A percentile compares a stretch with the other conserved stretches of the same genome.
phyloP scores from a whole-genome alignment of 1,284 basidiomycete species.

The Boletellus sp. region DNA sequence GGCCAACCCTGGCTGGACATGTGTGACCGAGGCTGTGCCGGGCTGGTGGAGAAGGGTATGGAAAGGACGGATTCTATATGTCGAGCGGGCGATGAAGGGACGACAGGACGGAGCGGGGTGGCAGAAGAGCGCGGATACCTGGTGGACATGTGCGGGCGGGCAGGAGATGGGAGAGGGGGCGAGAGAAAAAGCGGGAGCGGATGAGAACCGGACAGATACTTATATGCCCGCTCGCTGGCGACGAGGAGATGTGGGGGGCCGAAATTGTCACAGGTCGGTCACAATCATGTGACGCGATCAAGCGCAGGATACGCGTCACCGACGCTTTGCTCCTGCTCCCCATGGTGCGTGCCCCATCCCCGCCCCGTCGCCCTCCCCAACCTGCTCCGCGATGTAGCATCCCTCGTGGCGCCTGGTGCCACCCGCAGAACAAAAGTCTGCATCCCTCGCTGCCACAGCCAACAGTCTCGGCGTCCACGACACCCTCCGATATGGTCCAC shows the following conservation, averaged over 20 bases:
- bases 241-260: slow-evolving; percentile 12
- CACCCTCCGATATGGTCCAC: slow-evolving; percentile 70
- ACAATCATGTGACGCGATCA: slow-evolving; percentile 23
- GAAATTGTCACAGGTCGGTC: slow-evolving; percentile 26
- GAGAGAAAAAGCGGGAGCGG: not conserved
- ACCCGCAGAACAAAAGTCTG: slow-evolving; percentile 49
- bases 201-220: slow-evolving; percentile 6
- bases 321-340: slow-evolving; percentile 16
- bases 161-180: not conserved
- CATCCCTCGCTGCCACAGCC: slow-evolving; percentile 64
- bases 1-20: slow-evolving; percentile 30
- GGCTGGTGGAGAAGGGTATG: slow-evolving; percentile 49
- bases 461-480: slow-evolving; percentile 78
- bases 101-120: slow-evolving; percentile 52
- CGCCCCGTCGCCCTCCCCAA: not conserved
- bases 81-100: slow-evolving; percentile 46
- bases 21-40: slow-evolving; percentile 36
- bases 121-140: slow-evolving; percentile 57
- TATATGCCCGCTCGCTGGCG: slow-evolving; percentile 18
- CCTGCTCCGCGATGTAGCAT: slow-evolving; percentile 42
- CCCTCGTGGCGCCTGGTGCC: slow-evolving; percentile 69
- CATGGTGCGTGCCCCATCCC: slow-evolving; percentile 37
- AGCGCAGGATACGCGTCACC: slow-evolving; percentile 26
- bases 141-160: slow-evolving; percentile 40
- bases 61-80: slow-evolving; percentile 61